Base-by-base conservation (phyloP, 2,329 filamentous ascomycete genomes). In the Aspergillus sp. region DNA sequence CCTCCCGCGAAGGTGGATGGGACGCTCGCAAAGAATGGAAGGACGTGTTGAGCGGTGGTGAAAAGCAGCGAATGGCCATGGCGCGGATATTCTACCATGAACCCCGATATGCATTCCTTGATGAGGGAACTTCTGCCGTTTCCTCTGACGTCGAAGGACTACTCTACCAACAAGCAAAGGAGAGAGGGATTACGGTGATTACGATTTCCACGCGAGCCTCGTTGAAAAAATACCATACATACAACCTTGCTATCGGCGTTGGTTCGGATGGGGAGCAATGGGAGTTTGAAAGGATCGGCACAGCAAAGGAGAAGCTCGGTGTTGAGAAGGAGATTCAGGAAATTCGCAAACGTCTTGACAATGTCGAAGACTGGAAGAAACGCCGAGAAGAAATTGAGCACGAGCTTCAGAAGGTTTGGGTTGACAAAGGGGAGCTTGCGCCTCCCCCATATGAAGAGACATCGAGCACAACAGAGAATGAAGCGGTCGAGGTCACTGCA, bases 21-120 rank as follows among this genome's bases (percentile, higher is more conserved):
- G 92, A 99, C 73, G 95, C 92, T 4, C 87, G 92, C 60, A 98
- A 99, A 78, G 93, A 97, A 74, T 99, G 95, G 95, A 97, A 98
- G 79, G 94, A 98, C 69, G 92, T 99, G 4, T 83, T 99, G n/a
- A 94, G 90, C 66, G 95, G 95, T 45, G 95, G 95, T 13, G 95
- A 99, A 83, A 99, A 99, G 81, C 95, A 99, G 80, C 85, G 95
- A 23, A 92, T 99, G 86, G 92, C 88, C 0, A 92, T 99, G 70
- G 94, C 96, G 4, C 84, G 95, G 49, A 77, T 99, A 54, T 81
- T 98, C 46, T 99, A 99, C 73, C 95, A 99, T 73, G 94, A 98
- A 79, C 95, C 95, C 17, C 85, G 90, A 63, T 99, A 96, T 74
- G 95, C 93, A 2, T 92, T 99, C 71, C 88, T 99, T 60, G 95